phyloP scores from a whole-genome alignment of 257 asterid species.

The Scutellaria barbata region DNA sequence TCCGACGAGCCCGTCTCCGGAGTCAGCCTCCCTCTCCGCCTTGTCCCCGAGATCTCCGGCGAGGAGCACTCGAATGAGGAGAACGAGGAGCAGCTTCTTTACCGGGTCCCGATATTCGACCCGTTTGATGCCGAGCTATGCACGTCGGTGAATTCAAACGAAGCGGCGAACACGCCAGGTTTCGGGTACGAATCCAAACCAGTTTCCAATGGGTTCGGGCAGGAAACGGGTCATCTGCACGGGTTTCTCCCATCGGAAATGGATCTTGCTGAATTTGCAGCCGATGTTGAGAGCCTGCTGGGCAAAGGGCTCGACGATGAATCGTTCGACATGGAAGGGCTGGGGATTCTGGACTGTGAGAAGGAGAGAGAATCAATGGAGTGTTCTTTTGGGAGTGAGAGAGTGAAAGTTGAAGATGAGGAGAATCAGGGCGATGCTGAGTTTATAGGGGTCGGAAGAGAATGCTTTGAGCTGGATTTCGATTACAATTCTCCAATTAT shows the following conservation, averaged over 20 bases:
- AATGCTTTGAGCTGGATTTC: conserved; percentile 60
- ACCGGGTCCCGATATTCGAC: conserved; percentile 74
- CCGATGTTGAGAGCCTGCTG: conserved; percentile 73
- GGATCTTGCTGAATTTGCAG: conserved; percentile 85
- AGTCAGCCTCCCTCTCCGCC: conserved; percentile 36
- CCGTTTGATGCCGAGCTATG: conserved; percentile 56
- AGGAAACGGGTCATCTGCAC: conserved; percentile 34
- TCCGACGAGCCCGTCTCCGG: neutral
- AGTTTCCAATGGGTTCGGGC: conserved; percentile 8
- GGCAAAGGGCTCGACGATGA: conserved; percentile 79
- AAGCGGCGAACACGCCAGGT: conserved; percentile 9
- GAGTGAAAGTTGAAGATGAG: conserved; percentile 57
- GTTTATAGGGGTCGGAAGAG: conserved; percentile 47
- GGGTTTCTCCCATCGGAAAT: conserved; percentile 71
- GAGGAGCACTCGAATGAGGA: conserved; percentile 61
- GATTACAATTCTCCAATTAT: conserved; percentile 51
- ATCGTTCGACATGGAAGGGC: conserved; percentile 65
- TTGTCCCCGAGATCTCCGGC: conserved; percentile 66
- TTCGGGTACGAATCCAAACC: conserved; percentile 26
- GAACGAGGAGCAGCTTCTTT: conserved; percentile 66
- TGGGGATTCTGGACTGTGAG: conserved; percentile 57
- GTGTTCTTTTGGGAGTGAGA: conserved; percentile 32
- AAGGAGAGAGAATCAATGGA: conserved; percentile 15
- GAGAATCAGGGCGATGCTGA: conserved; percentile 38
- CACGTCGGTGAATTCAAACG: conserved; percentile 39